A percentile compares a stretch with the other conserved stretches of the same genome.
phyloP scores from a whole-genome alignment of 106 monocot genomes.

The Dactylorhiza incarnata region DNA sequence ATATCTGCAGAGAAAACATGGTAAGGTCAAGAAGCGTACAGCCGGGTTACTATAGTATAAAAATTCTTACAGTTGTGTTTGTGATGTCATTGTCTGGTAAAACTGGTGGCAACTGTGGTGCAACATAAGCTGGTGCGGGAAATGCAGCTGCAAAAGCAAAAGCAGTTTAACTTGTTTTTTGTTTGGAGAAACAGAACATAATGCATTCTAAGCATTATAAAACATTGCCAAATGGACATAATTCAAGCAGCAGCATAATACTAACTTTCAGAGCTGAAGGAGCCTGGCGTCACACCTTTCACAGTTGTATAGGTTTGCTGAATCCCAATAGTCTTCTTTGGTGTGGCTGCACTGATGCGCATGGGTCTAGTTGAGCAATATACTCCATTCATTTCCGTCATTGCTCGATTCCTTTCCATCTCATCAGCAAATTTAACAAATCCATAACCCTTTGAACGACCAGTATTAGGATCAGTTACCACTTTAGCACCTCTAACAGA shows the following conservation, averaged over 20 bases:
- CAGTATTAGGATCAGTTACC: constrained; percentile 88
- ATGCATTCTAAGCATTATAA: too few species aligned
- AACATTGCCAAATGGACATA: neutral
- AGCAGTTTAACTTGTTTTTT: neutral
- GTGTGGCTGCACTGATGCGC: constrained; percentile 94
- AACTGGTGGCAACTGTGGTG: constrained; percentile 60
- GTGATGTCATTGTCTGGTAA: constrained; percentile 68
- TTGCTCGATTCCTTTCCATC: constrained; percentile 85
- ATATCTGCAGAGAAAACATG: constrained; percentile 56
- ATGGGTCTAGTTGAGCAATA: constrained; percentile 94
- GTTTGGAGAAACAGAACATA: too few species aligned
- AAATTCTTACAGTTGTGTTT: constrained; percentile 74
- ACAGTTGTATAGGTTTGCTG: constrained; percentile 49
- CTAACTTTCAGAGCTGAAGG: neutral
- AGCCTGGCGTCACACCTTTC: constrained; percentile 34
- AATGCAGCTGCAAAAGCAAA: constrained; percentile 39
- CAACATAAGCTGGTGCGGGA: constrained; percentile 51
- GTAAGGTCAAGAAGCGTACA: neutral
- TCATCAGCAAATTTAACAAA: constrained; percentile 99
- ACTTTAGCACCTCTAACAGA: constrained; percentile 96
- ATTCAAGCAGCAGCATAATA: neutral
- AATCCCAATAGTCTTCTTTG: constrained; percentile 65
- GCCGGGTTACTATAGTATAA: neutral
- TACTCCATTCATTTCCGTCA: constrained; percentile 98
- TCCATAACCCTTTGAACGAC: constrained; percentile 94